Percentiles rank a stretch among this genome's conserved stretches.
These are phyloP conservation scores for Candolleomyces efflorescens DNA, from an alignment of 768 basidiomycete genomes.

Conservation along the genomic window DNA sequence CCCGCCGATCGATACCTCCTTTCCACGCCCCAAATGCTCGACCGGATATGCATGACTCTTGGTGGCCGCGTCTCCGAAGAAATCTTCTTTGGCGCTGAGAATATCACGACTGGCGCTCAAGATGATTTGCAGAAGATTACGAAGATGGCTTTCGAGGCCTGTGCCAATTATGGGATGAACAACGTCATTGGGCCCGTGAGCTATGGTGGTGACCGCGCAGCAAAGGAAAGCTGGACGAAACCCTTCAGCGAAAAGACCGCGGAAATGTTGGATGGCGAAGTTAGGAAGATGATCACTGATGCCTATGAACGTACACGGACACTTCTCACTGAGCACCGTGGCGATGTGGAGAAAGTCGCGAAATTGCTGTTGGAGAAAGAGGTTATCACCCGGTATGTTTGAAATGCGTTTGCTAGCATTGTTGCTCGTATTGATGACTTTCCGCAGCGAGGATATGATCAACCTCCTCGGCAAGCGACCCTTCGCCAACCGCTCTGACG, in stretches of 20 bases:
- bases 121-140: conserved; percentile 99
- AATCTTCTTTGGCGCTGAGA: conserved; percentile 89
- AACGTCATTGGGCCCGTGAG: conserved; percentile 91
- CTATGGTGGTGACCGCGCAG: conserved; percentile 84
- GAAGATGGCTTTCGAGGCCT: conserved; percentile 94
- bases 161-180: conserved; percentile 98
- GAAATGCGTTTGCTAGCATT: background rate
- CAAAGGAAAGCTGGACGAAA: conserved; percentile 89
- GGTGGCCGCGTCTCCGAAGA: conserved; percentile 98
- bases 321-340: conserved; percentile 75
- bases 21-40: conserved; percentile 90
- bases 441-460: conserved; percentile 83
- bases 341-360: conserved; percentile 93
- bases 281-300: conserved; percentile 92
- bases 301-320: conserved; percentile 83
- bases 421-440: background rate
- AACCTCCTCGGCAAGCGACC: conserved; percentile 77
- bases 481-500: conserved; percentile 72
- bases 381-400: conserved; percentile 80
- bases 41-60: conserved; percentile 97
- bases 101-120: conserved; percentile 97
- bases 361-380: conserved; percentile 90
- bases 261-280: conserved; percentile 86
- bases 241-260: conserved; percentile 98
- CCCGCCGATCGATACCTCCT: conserved; percentile 95